A percentile compares a stretch with the other conserved stretches of the same genome.
These are phyloP conservation scores for Paecilomyces sp. DNA, from an alignment of 2,329 filamentous ascomycete genomes.

Conservation along the genomic window DNA sequence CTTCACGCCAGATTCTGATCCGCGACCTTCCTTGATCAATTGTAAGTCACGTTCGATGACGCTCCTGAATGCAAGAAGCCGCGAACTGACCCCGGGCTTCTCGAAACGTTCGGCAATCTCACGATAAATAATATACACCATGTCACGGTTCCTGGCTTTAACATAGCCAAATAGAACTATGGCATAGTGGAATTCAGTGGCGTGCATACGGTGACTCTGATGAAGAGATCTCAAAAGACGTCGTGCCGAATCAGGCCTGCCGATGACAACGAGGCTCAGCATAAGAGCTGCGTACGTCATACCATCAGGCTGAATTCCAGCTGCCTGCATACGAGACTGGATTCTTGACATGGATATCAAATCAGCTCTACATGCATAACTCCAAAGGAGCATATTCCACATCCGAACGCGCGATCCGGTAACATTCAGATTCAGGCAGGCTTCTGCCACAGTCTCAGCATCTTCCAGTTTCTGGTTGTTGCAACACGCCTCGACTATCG, in stretches of 20 bases:
- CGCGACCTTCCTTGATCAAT: conserved; percentile 9
- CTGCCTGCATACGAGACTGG: conserved; percentile 49
- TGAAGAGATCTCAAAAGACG: conserved; percentile 41
- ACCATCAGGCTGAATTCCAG: conserved; percentile 45
- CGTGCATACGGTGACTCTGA: conserved; percentile 27
- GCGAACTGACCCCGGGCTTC: conserved; percentile 23
- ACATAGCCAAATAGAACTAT: conserved; percentile 46
- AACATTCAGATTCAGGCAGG: conserved; percentile 46
- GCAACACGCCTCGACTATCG: conserved; percentile 62
- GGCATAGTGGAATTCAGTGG: conserved; percentile 39
- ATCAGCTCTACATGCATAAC: conserved; percentile 60
- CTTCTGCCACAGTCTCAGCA: conserved; percentile 54
- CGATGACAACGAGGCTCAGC: conserved; percentile 46
- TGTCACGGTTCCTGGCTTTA: conserved; percentile 38
- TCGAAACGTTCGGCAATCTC: conserved; percentile 32
- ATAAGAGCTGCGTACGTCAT: conserved; percentile 58
- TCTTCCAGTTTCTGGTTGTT: conserved; percentile 47
- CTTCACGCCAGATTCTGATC: conserved; percentile 5
- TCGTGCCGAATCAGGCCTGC: conserved; percentile 49
- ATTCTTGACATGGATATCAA: conserved; percentile 46
- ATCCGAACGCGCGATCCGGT: conserved; percentile 52
- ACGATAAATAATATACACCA: conserved; percentile 45
- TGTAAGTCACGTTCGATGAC: conserved; percentile 28
- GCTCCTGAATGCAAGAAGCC: conserved; percentile 27
- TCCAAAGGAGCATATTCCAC: conserved; percentile 72